phyloP scores from a whole-genome alignment of 2,329 filamentous ascomycete species.

The Fusarium tuaranense region DNA sequence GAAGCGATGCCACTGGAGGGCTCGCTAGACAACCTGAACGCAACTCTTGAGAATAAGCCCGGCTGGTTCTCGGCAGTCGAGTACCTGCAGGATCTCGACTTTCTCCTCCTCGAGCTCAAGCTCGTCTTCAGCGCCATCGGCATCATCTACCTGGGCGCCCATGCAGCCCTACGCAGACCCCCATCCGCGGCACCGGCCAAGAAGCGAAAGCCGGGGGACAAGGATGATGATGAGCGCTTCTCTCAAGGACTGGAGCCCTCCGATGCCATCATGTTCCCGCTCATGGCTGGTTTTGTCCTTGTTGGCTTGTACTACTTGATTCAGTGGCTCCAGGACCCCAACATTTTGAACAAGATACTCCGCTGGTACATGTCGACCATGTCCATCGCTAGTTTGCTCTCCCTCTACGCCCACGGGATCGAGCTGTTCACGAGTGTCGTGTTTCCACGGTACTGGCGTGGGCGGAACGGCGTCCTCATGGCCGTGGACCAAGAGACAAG shows the following conservation, averaged over 20 bases:
- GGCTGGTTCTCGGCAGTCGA: conserved; percentile 43
- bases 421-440: conserved; percentile 73
- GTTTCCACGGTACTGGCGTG: conserved; percentile 78
- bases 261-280: conserved; percentile 87
- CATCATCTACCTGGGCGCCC: conserved; percentile 86
- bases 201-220: conserved; percentile 56
- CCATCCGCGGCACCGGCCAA: conserved; percentile 77
- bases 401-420: conserved; percentile 78
- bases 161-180: conserved; percentile 86
- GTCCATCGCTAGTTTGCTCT: conserved; percentile 80
- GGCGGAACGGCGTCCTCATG: conserved; percentile 56
- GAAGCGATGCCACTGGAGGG: conserved; percentile 19
- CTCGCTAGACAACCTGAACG: conserved; percentile 46
- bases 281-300: conserved; percentile 80
- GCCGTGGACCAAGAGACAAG: conserved; percentile 56
- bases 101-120: conserved; percentile 60
- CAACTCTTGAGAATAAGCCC: conserved; percentile 42
- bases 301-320: conserved; percentile 87
- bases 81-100: conserved; percentile 51
- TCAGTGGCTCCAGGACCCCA: conserved; percentile 86
- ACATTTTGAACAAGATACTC: conserved; percentile 84
- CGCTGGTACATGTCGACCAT: conserved; percentile 86
- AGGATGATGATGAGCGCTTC: conserved; percentile 63
- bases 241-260: conserved; percentile 68
- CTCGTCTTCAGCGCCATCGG: conserved; percentile 76